A percentile compares a stretch with the other conserved stretches of the same genome.
Evolutionary conservation across 2,329 filamentous ascomycete species (phyloP).

Genomic region (Apiospora arundinis): DNA sequence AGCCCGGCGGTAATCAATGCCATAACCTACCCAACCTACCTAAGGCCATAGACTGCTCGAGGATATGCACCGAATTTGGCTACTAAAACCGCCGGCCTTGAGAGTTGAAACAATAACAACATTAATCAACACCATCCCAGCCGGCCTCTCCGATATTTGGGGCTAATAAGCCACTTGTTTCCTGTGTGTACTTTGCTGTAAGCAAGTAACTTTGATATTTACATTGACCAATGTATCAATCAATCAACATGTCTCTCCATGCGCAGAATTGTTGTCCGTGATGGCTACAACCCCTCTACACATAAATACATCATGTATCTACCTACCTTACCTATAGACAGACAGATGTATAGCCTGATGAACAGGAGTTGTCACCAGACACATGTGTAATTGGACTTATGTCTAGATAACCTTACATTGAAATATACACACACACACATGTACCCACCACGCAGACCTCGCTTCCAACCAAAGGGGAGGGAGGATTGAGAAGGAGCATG

Average conservation of each 20-base stretch:
- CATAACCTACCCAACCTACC: too few species aligned
- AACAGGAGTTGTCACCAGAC: too few species aligned
- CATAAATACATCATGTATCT: neutral
- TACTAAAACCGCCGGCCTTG: conserved; percentile 9
- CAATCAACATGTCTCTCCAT: neutral
- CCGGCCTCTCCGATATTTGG: neutral
- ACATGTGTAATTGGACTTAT: neutral
- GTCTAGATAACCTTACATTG: neutral
- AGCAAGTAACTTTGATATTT: neutral
- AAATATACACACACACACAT: too few species aligned
- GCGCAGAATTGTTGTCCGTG: neutral
- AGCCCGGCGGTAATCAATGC: neutral
- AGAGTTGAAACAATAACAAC: conserved; percentile 19
- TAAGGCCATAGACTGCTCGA: neutral
- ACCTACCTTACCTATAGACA: too few species aligned
- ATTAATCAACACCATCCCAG: conserved; percentile 10
- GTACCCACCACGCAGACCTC: neutral
- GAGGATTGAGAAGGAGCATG: conserved; percentile 6
- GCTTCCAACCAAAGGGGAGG: neutral
- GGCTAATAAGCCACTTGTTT: neutral
- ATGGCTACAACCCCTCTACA: neutral
- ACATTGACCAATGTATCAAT: neutral
- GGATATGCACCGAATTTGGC: neutral
- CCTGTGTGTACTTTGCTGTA: neutral
- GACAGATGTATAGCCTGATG: too few species aligned